phyloP scores from a whole-genome alignment of 192 early-diverging fungal genomes.

The Podila horticola region DNA sequence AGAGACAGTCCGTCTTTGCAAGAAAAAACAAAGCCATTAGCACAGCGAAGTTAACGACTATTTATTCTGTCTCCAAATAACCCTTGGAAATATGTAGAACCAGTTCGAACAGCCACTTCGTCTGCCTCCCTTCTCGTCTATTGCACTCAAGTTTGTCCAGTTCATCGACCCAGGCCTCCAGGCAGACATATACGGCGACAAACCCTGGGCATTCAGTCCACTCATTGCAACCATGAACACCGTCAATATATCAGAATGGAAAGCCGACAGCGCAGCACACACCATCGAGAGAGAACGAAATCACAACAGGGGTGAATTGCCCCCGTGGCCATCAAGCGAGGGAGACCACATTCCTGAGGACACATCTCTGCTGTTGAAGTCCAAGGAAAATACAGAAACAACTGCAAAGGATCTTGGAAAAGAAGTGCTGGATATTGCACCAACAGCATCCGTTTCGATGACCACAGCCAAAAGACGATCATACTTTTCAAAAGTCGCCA shows the following conservation, averaged over 20 bases:
- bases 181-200: conserved; percentile 73
- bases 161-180: conserved; percentile 82
- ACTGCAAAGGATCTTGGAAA: conserved; percentile 2
- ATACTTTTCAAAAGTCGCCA: conserved; percentile 60
- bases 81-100: conserved; percentile 44
- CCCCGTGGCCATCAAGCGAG: conserved; percentile 52
- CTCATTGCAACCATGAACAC: conserved; percentile 81
- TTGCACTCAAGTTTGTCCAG: conserved; percentile 79
- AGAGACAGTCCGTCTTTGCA: too few relatives aligned
- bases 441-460: conserved; percentile 16
- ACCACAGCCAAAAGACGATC: conserved; percentile 57
- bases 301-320: conserved; percentile 38
- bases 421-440: conserved; percentile 5
- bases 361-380: conserved; percentile 20
- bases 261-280: conserved; percentile 30
- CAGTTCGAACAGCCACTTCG: conserved; percentile 76
- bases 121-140: conserved; percentile 73
- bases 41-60: background rate
- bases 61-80: too few relatives aligned
- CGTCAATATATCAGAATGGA: conserved; percentile 61
- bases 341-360: conserved; percentile 52
- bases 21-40: background rate
- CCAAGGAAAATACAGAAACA: conserved; percentile 3
- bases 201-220: conserved; percentile 79
- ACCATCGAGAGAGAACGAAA: conserved; percentile 11